Evolutionary conservation across 2,329 filamentous ascomycete species (phyloP).

Genomic region (Alternaria gaisen): DNA sequence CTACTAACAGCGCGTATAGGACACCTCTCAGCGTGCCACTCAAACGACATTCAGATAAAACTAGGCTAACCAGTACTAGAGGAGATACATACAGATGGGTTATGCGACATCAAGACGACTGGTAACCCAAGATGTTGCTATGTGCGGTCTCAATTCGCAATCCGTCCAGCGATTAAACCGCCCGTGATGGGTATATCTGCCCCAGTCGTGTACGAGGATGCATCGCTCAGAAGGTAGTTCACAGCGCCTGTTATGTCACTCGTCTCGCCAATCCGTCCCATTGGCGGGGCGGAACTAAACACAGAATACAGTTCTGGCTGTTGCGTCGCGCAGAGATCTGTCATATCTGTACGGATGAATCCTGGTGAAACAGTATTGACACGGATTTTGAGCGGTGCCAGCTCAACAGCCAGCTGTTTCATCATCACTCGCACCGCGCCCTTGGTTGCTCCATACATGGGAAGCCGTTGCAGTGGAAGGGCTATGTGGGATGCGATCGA

Average conservation of each 20-base stretch:
- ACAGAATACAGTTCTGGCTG: conserved; percentile 65
- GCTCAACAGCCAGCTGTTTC: conserved; percentile 53
- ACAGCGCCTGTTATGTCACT: conserved; percentile 66
- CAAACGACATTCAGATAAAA: too few species aligned
- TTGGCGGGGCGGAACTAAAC: conserved; percentile 67
- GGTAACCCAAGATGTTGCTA: too few species aligned
- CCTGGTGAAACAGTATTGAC: conserved; percentile 52
- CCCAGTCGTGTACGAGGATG: conserved; percentile 60
- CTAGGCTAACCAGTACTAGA: too few species aligned
- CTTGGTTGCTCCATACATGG: conserved; percentile 55
- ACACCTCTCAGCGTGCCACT: too few species aligned
- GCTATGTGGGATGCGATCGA: too few species aligned
- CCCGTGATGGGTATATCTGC: conserved; percentile 59
- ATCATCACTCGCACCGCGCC: conserved; percentile 57
- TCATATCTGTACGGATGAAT: conserved; percentile 51
- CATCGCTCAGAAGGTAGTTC: conserved; percentile 65
- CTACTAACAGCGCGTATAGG: too few species aligned
- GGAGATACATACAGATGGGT: too few species aligned
- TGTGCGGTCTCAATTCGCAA: too few species aligned
- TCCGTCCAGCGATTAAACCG: too few species aligned
- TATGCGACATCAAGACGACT: too few species aligned
- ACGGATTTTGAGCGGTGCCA: conserved; percentile 50
- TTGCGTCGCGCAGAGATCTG: conserved; percentile 57
- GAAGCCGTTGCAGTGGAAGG: too few species aligned
- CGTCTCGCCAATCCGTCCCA: conserved; percentile 63